Evolutionary conservation across 2,329 filamentous ascomycete species (phyloP).

Genomic region (Talaromyces sp.): DNA sequence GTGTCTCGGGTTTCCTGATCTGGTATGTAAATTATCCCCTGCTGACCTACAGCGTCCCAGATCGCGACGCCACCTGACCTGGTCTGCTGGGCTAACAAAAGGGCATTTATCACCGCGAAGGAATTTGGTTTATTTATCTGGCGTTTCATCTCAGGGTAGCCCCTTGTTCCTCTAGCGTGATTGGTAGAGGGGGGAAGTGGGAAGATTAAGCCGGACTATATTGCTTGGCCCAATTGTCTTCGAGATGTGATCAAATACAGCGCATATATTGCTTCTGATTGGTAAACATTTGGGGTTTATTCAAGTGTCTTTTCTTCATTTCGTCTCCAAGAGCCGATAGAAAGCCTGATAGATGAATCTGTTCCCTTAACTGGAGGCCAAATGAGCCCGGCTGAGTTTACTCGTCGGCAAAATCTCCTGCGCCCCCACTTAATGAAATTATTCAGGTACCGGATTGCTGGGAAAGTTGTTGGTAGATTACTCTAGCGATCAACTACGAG

Average conservation of each 20-base stretch:
- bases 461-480: neutral
- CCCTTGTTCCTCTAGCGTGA: neutral
- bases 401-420: neutral
- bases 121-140: neutral
- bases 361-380: too few species aligned
- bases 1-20: neutral
- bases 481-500: neutral
- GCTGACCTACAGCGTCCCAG: neutral
- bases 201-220: neutral
- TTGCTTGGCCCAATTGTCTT: neutral
- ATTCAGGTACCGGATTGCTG: neutral
- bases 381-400: neutral
- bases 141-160: conserved; percentile 5
- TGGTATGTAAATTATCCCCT: neutral
- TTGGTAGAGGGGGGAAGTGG: neutral
- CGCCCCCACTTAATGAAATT: neutral
- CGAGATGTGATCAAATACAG: neutral
- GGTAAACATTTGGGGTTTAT: neutral
- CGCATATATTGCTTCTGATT: neutral
- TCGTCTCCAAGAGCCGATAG: neutral
- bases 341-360: neutral
- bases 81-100: neutral
- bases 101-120: neutral
- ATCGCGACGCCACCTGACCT: neutral
- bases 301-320: too few species aligned